Conservation (phyloP, 495 filamentous ascomycete genomes). For the Monascus purpureus region DNA sequence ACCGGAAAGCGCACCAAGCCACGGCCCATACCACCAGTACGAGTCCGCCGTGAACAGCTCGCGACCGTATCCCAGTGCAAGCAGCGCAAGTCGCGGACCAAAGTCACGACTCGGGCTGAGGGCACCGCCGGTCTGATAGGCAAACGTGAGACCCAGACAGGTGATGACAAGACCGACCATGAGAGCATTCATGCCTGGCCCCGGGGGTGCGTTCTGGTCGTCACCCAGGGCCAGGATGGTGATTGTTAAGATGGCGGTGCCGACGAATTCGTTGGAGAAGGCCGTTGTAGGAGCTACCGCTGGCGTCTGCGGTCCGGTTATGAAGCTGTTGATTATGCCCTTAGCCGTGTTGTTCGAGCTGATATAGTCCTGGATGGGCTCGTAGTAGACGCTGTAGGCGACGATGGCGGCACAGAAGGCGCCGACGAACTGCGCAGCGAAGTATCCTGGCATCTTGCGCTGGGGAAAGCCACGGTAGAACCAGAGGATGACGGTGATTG, state of each 20-base stretch:
- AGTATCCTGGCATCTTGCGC: conserved; percentile 30
- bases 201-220: conserved; percentile 39
- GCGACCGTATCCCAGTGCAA: conserved; percentile 28
- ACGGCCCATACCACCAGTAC: conserved; percentile 41
- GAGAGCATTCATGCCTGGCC: conserved; percentile 37
- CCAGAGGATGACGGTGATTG: conserved; percentile 33
- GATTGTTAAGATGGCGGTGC: conserved; percentile 27
- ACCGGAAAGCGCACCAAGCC: conserved; percentile 30
- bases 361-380: conserved; percentile 29
- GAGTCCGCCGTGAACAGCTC: conserved; percentile 23
- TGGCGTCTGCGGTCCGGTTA: conserved; percentile 24
- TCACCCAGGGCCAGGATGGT: conserved; percentile 40
- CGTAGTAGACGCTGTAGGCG: conserved; percentile 36
- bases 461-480: conserved; percentile 39
- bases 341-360: conserved; percentile 11
- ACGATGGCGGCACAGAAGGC: conserved; percentile 27
- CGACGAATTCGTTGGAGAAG: conserved; percentile 38
- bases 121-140: conserved; percentile 31
- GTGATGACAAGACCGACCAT: conserved; percentile 33
- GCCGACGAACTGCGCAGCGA: conserved; percentile 34
- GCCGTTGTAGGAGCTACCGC: conserved; percentile 32
- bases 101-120: conserved; percentile 41
- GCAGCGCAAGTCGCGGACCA: conserved; percentile 29
- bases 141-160: conserved; percentile 28
- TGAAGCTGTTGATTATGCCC: conserved; percentile 8